A percentile compares a stretch with the other conserved stretches of the same genome.
Conservation (phyloP, 352 stramenopile species). For the Phytopythium ostracodes region DNA sequence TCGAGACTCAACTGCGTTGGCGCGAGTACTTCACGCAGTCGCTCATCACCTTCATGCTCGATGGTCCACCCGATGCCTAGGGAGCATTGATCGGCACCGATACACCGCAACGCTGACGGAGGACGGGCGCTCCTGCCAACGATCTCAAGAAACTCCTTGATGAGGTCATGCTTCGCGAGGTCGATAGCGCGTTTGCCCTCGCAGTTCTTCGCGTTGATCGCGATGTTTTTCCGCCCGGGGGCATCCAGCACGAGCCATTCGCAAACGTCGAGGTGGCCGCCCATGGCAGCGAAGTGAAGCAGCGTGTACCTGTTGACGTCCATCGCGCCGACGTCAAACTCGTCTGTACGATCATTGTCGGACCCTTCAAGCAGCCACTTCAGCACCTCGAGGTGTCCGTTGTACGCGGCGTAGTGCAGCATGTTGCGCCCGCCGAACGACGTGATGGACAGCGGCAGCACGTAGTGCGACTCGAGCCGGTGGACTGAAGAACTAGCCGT, state of each 20-base stretch:
- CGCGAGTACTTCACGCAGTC: slow-evolving; percentile 31
- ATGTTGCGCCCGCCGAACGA: slow-evolving; percentile 60
- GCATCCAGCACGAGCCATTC: slow-evolving; percentile 57
- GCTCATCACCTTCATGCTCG: slow-evolving; percentile 20
- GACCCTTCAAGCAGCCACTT: slow-evolving; percentile 36
- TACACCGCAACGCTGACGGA: slow-evolving; percentile 32
- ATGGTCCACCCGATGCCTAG: slow-evolving; percentile 60
- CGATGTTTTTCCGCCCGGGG: slow-evolving; percentile 28
- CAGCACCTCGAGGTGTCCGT: slow-evolving; percentile 40
- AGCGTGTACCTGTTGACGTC: slow-evolving; percentile 59
- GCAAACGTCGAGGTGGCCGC: slow-evolving; percentile 46
- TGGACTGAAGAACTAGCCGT: neutral
- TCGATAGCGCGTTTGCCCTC: slow-evolving; percentile 37
- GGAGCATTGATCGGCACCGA: slow-evolving; percentile 45
- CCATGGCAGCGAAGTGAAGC: slow-evolving; percentile 66
- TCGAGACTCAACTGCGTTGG: slow-evolving; percentile 55
- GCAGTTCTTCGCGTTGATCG: slow-evolving; percentile 40
- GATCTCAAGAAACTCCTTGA: slow-evolving; percentile 42
- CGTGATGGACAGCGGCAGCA: slow-evolving; percentile 35
- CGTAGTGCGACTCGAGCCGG: slow-evolving; percentile 2
- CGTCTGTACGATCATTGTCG: slow-evolving; percentile 18
- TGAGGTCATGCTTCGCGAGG: slow-evolving; percentile 30
- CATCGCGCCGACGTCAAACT: slow-evolving; percentile 30
- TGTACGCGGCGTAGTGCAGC: slow-evolving; percentile 71
- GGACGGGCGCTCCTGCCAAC: slow-evolving; percentile 27